Percentiles rank a stretch among this genome's conserved stretches.
phyloP scores from a whole-genome alignment of 2,329 filamentous ascomycete genomes.

The Sporothrix pseudoabietina region DNA sequence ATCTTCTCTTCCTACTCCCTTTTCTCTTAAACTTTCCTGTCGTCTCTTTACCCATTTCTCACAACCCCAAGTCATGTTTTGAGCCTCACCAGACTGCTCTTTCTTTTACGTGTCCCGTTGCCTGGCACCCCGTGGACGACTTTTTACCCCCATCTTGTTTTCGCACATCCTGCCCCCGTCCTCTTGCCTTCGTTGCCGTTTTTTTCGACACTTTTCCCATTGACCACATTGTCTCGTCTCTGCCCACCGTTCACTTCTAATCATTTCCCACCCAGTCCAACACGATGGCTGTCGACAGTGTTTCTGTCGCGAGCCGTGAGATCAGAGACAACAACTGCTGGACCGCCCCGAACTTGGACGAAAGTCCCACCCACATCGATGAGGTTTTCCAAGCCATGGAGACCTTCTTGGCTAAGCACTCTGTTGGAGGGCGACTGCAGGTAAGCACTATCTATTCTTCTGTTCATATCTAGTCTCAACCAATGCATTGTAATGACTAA shows the following conservation, averaged over 20 bases:
- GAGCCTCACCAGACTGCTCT: neutral
- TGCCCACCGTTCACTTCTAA: neutral
- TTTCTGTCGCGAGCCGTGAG: neutral
- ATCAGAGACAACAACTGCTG: neutral
- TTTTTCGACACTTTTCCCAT: neutral
- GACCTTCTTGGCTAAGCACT: neutral
- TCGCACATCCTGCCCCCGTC: neutral
- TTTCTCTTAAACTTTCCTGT: neutral
- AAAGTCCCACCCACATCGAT: neutral
- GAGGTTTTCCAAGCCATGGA: neutral
- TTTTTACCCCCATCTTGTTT: neutral
- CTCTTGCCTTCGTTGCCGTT: neutral
- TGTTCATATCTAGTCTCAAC: no score
- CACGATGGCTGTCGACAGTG: neutral
- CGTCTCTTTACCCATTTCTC: neutral
- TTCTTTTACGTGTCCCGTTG: neutral
- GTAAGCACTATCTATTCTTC: neutral
- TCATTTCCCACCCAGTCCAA: neutral
- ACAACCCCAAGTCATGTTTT: neutral
- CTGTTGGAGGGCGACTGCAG: slow-evolving; percentile 23
- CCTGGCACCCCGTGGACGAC: neutral
- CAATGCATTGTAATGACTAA: neutral
- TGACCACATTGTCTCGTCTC: neutral
- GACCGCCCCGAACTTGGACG: neutral
- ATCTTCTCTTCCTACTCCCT: neutral